These are phyloP conservation scores for Spiromastix sp. DNA, from an alignment of 2,329 filamentous ascomycete genomes.

Conservation along the genomic window DNA sequence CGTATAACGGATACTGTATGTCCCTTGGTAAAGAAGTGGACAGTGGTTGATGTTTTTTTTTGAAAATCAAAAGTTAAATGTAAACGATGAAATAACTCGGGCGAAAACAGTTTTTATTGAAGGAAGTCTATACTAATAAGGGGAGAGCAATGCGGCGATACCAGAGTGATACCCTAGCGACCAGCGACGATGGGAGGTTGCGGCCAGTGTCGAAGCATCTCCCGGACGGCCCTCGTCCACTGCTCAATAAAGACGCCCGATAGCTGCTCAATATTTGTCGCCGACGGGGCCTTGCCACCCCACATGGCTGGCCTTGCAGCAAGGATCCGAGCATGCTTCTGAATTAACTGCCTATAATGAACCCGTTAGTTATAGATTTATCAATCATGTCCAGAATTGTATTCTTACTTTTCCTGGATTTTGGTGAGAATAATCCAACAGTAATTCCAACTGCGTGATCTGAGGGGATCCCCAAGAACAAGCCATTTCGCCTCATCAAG, in stretches of 20 bases:
- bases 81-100: no score
- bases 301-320: conserved; percentile 59
- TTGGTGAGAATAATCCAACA: conserved; percentile 62
- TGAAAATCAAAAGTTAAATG: no score
- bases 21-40: no score
- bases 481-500: conserved; percentile 55
- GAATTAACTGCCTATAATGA: conserved; percentile 45
- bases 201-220: conserved; percentile 61
- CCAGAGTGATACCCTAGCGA: not conserved
- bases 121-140: no score
- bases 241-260: conserved; percentile 54
- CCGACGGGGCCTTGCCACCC: conserved; percentile 48
- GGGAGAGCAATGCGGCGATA: no score
- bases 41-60: no score
- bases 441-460: conserved; percentile 64
- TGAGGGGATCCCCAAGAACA: conserved; percentile 54
- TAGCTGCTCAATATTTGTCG: conserved; percentile 48
- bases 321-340: conserved; percentile 50
- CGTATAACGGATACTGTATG: no score
- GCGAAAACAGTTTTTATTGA: no score
- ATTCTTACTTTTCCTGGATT: conserved; percentile 52
- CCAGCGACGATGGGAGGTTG: conserved; percentile 40
- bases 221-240: conserved; percentile 55
- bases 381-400: not conserved
- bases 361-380: conserved; percentile 2